Base-by-base conservation (phyloP, 192 early-diverging fungal genomes). In the Powellomyces hirtus region DNA sequence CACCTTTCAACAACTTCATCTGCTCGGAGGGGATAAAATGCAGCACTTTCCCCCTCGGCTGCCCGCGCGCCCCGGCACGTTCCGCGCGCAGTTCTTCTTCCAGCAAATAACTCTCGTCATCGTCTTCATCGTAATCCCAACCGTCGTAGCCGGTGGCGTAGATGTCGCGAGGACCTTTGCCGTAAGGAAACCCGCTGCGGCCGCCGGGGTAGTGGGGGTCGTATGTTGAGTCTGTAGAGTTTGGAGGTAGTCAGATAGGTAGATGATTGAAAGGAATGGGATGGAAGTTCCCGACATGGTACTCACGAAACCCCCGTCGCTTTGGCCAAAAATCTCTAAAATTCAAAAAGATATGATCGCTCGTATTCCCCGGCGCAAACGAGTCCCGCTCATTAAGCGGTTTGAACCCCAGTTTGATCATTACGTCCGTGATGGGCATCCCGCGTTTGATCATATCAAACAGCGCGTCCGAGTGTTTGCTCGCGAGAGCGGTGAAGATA, bases 21-120 rank as follows among this genome's bases (percentile, higher is more conserved):
- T 85, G 82, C 66, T 80, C 79, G 13, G 65, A 65, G 0, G 85
- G 85, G 52, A 86, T 84, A 63, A 84, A 86, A 36, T 86, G 81
- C 34, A 86, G 31, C 7, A 84, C 62, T 50, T 77, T 78, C 26
- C 79, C 79, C 20, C 56, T 55, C 20, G 72, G 66, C 34, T 52
- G 49, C 29, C 59, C 36, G 38, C 38, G 42, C 1, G 50, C 33
- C 31, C 46, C 56, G 10, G 16, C 18, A 6, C 33, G 42, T 4
- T 38, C 71, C 8, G 59, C 59, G 16, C 59, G 46, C 49, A 67
- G 35, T 24, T 66, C 71, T 22, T 59, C 55, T 49, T 73, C 64
- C 14, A 38, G 24, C 24, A 64, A 59, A 35, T 53, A 70, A 13
- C 4, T 29, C 31, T 70, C 68, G 0, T 70, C 68, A 55, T 70